phyloP scores from a whole-genome alignment of 306 rosid genomes.

The Carpinus viminea region DNA sequence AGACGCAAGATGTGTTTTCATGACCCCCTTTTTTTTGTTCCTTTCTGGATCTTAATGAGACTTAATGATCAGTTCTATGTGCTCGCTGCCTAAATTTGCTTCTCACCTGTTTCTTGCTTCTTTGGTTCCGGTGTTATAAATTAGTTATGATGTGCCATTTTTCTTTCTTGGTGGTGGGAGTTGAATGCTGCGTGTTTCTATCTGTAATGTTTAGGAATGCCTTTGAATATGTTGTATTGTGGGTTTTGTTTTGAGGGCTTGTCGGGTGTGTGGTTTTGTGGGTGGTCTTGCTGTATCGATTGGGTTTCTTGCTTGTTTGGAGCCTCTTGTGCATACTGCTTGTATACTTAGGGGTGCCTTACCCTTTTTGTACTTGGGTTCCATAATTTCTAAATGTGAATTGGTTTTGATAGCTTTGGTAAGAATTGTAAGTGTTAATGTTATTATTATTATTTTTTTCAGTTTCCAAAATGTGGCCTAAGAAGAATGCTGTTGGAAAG shows the following conservation, averaged over 20 bases:
- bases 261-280: too few relatives aligned
- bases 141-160: not conserved
- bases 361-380: not conserved
- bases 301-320: too few relatives aligned
- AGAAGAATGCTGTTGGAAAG: constrained; percentile 80
- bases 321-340: too few relatives aligned
- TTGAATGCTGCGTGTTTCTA: not conserved
- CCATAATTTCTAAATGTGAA: constrained; percentile 7
- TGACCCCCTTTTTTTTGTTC: not conserved
- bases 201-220: constrained; percentile 1
- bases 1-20: not conserved
- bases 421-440: constrained; percentile 5
- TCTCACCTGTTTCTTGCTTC: not conserved
- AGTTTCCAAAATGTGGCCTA: constrained; percentile 74
- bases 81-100: not conserved
- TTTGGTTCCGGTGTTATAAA: not conserved
- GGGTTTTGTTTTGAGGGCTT: too few relatives aligned
- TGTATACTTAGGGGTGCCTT: too few relatives aligned
- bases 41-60: not conserved
- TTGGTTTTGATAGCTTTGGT: constrained; percentile 12
- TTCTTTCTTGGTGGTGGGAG: not conserved
- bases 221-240: not conserved
- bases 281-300: too few relatives aligned
- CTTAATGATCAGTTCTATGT: not conserved
- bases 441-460: constrained; percentile 18